A percentile compares a stretch with the other conserved stretches of the same genome.
These are phyloP conservation scores for Metarhizium humberi DNA, from an alignment of 2,329 filamentous ascomycete genomes.

Conservation along the genomic window DNA sequence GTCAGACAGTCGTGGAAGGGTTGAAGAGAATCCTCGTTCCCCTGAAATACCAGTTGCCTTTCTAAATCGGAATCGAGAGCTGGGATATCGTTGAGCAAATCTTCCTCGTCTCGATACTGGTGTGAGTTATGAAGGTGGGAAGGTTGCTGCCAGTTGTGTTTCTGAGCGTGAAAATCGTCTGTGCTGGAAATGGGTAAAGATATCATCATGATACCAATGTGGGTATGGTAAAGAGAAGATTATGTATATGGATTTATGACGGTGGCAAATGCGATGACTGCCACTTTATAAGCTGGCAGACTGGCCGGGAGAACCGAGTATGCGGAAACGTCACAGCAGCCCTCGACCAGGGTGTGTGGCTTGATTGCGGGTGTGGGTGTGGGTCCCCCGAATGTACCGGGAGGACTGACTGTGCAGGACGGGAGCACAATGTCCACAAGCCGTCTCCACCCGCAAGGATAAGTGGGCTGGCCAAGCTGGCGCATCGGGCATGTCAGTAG, in stretches of 20 bases:
- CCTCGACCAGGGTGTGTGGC: slow-evolving; percentile 6
- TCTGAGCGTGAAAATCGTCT: not conserved
- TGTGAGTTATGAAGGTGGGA: not conserved
- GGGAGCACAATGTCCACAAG: not conserved
- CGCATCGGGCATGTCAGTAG: not conserved
- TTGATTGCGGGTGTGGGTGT: not conserved
- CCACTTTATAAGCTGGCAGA: slow-evolving; percentile 6
- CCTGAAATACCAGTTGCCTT: not conserved
- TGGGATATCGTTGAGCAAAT: not conserved
- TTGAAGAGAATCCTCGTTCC: not conserved
- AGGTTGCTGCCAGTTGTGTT: not conserved
- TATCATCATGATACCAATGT: not conserved
- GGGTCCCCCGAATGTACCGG: slow-evolving; percentile 1
- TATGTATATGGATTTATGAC: not conserved
- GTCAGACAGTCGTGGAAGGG: not conserved
- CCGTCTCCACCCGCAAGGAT: not conserved
- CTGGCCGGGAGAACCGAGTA: slow-evolving; percentile 5
- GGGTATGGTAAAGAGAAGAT: not conserved
- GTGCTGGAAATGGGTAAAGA: not conserved
- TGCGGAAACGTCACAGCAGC: slow-evolving; percentile 8
- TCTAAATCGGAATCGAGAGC: not conserved
- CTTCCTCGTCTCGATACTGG: not conserved
- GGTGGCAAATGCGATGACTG: slow-evolving; percentile 5
- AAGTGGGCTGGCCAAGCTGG: not conserved
- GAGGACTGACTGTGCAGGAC: not conserved